phyloP scores from a whole-genome alignment of 192 early-diverging fungal genomes.

The Pecoramyces ruminantium region DNA sequence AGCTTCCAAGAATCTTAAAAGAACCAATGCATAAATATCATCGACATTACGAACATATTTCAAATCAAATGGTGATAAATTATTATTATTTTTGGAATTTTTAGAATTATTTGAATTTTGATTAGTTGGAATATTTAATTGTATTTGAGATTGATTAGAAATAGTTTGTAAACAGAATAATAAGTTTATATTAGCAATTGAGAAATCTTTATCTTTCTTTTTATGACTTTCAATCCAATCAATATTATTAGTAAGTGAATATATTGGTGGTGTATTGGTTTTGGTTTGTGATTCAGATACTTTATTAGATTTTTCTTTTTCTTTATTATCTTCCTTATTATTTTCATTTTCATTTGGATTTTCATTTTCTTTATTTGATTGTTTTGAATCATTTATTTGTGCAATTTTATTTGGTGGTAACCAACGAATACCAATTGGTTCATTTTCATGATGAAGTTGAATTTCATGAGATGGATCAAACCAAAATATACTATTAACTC shows the following conservation, averaged over 20 bases:
- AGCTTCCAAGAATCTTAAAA: not conserved
- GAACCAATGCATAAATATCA: not conserved
- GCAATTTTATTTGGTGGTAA: conserved; percentile 15
- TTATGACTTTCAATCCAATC: not conserved
- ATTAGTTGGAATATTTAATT: not conserved
- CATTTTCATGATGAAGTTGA: not conserved
- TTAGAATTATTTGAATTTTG: not conserved
- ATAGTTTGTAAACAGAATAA: not conserved
- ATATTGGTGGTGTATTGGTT: not conserved
- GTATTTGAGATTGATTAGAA: not conserved
- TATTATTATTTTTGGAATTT: not conserved
- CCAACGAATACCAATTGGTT: conserved; percentile 44
- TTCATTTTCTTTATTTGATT: conserved; percentile 17
- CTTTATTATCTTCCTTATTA: conserved; percentile 14
- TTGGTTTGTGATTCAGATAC: not conserved
- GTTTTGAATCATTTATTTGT: conserved; percentile 6
- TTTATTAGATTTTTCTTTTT: conserved; percentile 19
- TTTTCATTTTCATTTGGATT: not conserved
- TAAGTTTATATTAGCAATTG: not conserved
- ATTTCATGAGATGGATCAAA: conserved; percentile 18
- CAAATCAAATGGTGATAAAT: not conserved
- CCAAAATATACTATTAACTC: conserved; percentile 40
- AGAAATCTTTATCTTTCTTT: not conserved
- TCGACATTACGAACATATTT: not conserved
- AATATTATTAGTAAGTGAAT: not conserved